Evolutionary conservation across 306 rosid genomes (phyloP), one percentile per base, ranked within the genome.

Genomic region (Prinsepia uniflora): DNA sequence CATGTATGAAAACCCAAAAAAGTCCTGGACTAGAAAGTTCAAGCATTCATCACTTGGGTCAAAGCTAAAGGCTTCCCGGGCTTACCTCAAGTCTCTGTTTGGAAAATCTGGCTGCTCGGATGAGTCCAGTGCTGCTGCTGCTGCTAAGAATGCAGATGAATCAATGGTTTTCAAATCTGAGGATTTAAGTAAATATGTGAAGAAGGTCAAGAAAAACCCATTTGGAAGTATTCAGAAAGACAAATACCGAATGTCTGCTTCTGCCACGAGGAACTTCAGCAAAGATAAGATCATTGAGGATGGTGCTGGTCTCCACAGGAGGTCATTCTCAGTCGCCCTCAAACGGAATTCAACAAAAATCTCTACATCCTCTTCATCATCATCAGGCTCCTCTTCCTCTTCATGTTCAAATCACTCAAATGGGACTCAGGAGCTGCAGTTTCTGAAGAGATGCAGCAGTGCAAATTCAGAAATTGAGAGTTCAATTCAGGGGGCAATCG

Each of bases 401-500:
- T 90, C 96, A 22, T 63, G 74, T 75, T 81, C 88, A 72, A 81
- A 78, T 46, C 74, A 70, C 60, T 73, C 87, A 47, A 74, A 75
- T 67, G 89, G 84, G 55, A 45, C 73, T 47, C 86, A 80, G 46
- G 83, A 79, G 40, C 73, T 41, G 18, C 81, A 87, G 68, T 69
- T 80, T 75, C 84, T 91, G 11, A 91, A 95, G 75, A 89, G 96
- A 81, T 86, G 96, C 52, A 85, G 84, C 72, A 91, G 99, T 77
- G 60, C 84, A 49, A 91, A 75, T 72, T 89, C 96, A 12, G 97
- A 95, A 80, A 83, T 83, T 48, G 99, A 91, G 79, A 89, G 68
- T 60, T 87, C 99, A 46, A 89, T 95, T 52, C 97, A 95, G 63
- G 99, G 99, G 82, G 99, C 99, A 52, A 95, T 95, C 72, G 96